These are phyloP conservation scores for Sporobolomyces pararoseus DNA, from an alignment of 768 basidiomycete genomes.

Conservation along the genomic window DNA sequence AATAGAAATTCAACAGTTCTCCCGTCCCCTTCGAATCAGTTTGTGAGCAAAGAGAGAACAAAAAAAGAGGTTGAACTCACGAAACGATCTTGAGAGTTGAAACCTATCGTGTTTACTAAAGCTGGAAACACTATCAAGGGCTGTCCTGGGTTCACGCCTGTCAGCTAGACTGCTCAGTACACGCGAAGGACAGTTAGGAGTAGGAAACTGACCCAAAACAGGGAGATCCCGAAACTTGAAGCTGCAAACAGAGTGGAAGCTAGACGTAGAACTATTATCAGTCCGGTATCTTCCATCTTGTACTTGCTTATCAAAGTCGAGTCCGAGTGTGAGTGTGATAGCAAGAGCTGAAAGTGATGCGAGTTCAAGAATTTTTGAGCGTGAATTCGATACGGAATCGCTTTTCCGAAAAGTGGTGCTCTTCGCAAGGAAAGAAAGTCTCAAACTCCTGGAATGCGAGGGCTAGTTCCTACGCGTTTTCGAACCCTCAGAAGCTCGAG, in stretches of 20 bases:
- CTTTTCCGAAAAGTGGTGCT: background rate
- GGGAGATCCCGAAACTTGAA: background rate
- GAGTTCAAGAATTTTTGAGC: background rate
- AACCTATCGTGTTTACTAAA: background rate
- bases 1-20: background rate
- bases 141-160: background rate
- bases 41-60: background rate
- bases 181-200: background rate
- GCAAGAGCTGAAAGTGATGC: background rate
- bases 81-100: constrained; percentile 2
- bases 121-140: background rate
- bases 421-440: no score
- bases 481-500: no score
- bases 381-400: background rate
- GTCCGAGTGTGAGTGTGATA: background rate
- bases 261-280: background rate
- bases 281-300: background rate
- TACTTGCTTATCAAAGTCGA: background rate
- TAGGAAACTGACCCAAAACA: background rate
- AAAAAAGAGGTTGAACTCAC: background rate
- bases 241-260: background rate
- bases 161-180: background rate
- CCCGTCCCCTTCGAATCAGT: no score
- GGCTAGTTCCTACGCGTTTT: no score
- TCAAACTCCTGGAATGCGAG: no score